Conservation (phyloP, 371 early-diverging fungal genomes). For the Paramicrosporidium saccamoebae region DNA sequence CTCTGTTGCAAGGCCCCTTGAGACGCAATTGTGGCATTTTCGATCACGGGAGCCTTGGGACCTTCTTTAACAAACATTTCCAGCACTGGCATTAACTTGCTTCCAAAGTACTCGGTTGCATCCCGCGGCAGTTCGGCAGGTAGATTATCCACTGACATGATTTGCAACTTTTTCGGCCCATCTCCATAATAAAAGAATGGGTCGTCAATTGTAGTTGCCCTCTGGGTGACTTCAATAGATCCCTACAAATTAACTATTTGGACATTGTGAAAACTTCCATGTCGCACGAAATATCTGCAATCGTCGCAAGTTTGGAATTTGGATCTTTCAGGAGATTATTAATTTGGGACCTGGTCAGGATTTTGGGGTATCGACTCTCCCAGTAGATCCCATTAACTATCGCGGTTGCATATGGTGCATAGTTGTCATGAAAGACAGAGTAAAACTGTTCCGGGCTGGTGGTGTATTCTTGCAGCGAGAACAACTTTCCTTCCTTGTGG, state of each 20-base stretch:
- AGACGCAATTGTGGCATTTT: no score
- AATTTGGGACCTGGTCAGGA: conserved; percentile 45
- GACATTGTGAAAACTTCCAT: conserved; percentile 15
- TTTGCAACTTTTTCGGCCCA: conserved; percentile 61
- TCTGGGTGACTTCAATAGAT: conserved; percentile 67
- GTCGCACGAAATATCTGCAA: conserved; percentile 83
- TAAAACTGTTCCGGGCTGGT: conserved; percentile 39
- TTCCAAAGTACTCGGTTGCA: conserved; percentile 65
- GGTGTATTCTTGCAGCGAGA: conserved; percentile 24
- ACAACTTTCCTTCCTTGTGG: conserved; percentile 19
- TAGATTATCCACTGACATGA: conserved; percentile 82
- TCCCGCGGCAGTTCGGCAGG: conserved; percentile 82
- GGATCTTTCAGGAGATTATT: conserved; percentile 17
- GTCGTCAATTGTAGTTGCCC: conserved; percentile 47
- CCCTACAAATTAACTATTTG: conserved; percentile 7
- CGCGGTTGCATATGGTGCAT: conserved; percentile 60
- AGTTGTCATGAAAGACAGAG: conserved; percentile 40
- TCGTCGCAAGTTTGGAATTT: conserved; percentile 26
- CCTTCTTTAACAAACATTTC: no score
- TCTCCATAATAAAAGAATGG: conserved; percentile 51
- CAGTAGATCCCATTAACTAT: conserved; percentile 85
- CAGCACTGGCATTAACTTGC: no score
- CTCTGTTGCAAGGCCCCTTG: no score
- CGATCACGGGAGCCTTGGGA: no score
- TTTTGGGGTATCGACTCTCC: conserved; percentile 52